Conservation (phyloP, 2,329 filamentous ascomycete genomes). For the Endoconidiophora laricicola region DNA sequence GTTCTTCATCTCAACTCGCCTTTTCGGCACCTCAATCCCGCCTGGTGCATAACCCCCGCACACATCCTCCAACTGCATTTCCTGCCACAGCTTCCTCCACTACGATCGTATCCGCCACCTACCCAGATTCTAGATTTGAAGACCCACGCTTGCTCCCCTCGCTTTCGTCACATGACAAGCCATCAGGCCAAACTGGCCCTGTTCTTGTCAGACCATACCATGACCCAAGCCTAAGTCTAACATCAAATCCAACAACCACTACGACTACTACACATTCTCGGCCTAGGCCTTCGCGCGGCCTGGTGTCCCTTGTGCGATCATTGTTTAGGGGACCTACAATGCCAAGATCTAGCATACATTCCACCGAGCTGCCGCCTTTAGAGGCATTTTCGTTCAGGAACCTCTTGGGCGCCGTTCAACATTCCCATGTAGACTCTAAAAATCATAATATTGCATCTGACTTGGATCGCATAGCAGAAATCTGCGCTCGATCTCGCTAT, state of each 20-base stretch:
- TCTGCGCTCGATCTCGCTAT: conserved; percentile 47
- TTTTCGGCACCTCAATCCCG: too few species aligned
- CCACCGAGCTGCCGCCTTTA: conserved; percentile 33
- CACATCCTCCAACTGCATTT: too few species aligned
- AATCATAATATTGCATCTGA: too few species aligned
- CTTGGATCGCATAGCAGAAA: conserved; percentile 36
- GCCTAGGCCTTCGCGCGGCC: background rate
- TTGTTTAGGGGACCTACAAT: background rate
- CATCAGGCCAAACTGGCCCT: background rate
- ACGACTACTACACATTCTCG: background rate
- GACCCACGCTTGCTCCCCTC: too few species aligned
- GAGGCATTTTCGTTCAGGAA: conserved; percentile 50
- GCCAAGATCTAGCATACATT: background rate
- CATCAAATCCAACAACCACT: conserved; percentile 3
- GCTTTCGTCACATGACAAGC: too few species aligned
- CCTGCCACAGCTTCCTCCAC: too few species aligned
- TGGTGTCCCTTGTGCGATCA: too few species aligned
- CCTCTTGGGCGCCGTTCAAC: conserved; percentile 30
- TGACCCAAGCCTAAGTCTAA: conserved; percentile 13
- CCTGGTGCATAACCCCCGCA: too few species aligned
- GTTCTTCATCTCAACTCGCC: too few species aligned
- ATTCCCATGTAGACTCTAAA: too few species aligned
- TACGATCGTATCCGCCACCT: too few species aligned
- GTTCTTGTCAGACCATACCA: background rate
- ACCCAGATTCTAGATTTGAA: too few species aligned